Conservation (phyloP, 352 stramenopile genomes). For the Proteromonas lacertae region DNA sequence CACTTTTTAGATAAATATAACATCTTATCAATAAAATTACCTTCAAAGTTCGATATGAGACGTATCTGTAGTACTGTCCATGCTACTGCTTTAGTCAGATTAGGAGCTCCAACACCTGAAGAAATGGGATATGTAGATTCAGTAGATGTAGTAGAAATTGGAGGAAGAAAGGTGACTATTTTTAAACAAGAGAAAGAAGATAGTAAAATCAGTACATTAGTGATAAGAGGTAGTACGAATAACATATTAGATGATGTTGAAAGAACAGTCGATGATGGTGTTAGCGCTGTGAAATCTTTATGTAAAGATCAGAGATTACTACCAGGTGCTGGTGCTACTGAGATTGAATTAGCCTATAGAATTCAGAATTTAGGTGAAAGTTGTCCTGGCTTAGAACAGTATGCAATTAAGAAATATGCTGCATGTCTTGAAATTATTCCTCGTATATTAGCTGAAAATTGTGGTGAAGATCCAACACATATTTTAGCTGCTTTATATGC, state of each 20-base stretch:
- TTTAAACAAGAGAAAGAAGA: slow-evolving; percentile 65
- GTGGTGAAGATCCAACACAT: slow-evolving; percentile 44
- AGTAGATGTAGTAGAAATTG: slow-evolving; percentile 69
- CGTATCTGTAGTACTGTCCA: slow-evolving; percentile 76
- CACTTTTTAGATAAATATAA: slow-evolving; percentile 96
- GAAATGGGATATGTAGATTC: slow-evolving; percentile 47
- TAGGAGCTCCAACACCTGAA: slow-evolving; percentile 75
- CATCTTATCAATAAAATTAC: slow-evolving; percentile 78
- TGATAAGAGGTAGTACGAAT: slow-evolving; percentile 49
- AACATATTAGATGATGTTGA: slow-evolving; percentile 91
- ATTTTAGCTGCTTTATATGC: slow-evolving; percentile 69
- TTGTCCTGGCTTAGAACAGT: slow-evolving; percentile 87
- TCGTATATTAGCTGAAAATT: slow-evolving; percentile 84
- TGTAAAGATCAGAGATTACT: slow-evolving; percentile 74
- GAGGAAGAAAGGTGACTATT: slow-evolving; percentile 69
- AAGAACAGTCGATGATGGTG: slow-evolving; percentile 79
- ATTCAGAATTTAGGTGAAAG: slow-evolving; percentile 68
- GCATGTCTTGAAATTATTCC: slow-evolving; percentile 87
- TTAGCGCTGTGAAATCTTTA: slow-evolving; percentile 72
- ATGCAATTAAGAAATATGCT: slow-evolving; percentile 92
- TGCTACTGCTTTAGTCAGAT: slow-evolving; percentile 73
- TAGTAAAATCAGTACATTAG: slow-evolving; percentile 72
- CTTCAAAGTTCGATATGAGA: slow-evolving; percentile 90
- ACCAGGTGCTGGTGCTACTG: slow-evolving; percentile 56
- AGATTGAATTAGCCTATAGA: slow-evolving; percentile 73